A percentile compares a stretch with the other conserved stretches of the same genome.
Conservation (phyloP, 1,284 basidiomycete genomes). For the Cryptococcus sp. region DNA sequence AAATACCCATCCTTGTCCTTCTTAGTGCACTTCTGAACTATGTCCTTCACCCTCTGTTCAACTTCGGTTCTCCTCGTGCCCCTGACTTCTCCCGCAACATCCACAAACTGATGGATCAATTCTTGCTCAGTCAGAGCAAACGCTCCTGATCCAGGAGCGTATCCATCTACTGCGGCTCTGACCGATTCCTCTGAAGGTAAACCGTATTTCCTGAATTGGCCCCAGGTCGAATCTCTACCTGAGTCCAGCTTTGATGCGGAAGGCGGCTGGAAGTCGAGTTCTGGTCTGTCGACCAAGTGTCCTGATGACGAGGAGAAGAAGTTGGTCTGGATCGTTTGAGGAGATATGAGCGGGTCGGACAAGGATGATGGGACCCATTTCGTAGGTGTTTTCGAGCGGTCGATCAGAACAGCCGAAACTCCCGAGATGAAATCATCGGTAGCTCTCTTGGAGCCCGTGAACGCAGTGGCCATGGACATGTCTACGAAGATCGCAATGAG, state of each 20-base stretch:
- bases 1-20: constrained; percentile 45
- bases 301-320: constrained; percentile 55
- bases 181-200: constrained; percentile 46
- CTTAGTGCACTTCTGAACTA: constrained; percentile 37
- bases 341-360: constrained; percentile 57
- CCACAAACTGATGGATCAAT: constrained; percentile 40
- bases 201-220: constrained; percentile 49
- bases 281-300: constrained; percentile 65
- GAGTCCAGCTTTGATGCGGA: constrained; percentile 21
- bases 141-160: constrained; percentile 43
- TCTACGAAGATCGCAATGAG: constrained; percentile 18
- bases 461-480: constrained; percentile 42
- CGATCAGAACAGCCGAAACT: constrained; percentile 70
- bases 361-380: constrained; percentile 62
- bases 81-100: constrained; percentile 25
- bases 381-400: constrained; percentile 58
- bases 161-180: constrained; percentile 40
- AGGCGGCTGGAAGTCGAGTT: constrained; percentile 34
- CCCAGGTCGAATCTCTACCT: constrained; percentile 46
- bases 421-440: constrained; percentile 81
- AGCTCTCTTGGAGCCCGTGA: constrained; percentile 56
- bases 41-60: constrained; percentile 27
- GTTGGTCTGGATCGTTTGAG: constrained; percentile 55
- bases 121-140: constrained; percentile 48
- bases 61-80: constrained; percentile 34